These are phyloP conservation scores for Senecio squalidus DNA, from an alignment of 140 eudicot genomes.

Conservation along the genomic window DNA sequence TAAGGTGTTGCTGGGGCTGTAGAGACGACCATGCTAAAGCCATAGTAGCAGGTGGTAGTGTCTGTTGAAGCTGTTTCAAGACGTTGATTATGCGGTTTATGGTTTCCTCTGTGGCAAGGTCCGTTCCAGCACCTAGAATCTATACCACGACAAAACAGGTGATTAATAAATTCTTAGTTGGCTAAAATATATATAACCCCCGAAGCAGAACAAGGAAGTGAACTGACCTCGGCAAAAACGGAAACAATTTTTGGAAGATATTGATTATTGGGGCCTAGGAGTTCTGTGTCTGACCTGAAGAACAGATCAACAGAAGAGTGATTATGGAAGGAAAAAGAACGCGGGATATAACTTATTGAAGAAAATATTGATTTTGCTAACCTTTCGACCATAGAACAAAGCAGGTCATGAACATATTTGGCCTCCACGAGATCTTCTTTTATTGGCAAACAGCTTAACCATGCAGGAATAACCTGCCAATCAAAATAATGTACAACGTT, in stretches of 20 bases:
- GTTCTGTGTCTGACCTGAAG: slow-evolving; percentile 78
- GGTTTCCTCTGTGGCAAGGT: slow-evolving; percentile 90
- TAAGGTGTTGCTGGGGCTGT: slow-evolving; percentile 96
- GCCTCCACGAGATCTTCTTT: slow-evolving; percentile 94
- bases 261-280: slow-evolving; percentile 89
- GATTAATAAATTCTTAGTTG: background rate
- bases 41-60: slow-evolving; percentile 74
- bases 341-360: background rate
- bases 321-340: background rate
- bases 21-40: slow-evolving; percentile 86
- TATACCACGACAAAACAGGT: slow-evolving; percentile 13
- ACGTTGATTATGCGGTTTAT: slow-evolving; percentile 72
- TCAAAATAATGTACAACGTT: background rate
- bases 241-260: slow-evolving; percentile 81
- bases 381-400: slow-evolving; percentile 99
- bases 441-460: slow-evolving; percentile 92
- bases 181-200: no score
- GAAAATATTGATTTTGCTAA: slow-evolving; percentile 7
- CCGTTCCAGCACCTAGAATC: slow-evolving; percentile 96
- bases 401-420: slow-evolving; percentile 95
- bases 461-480: slow-evolving; percentile 81
- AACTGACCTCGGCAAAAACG: slow-evolving; percentile 95
- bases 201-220: background rate
- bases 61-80: slow-evolving; percentile 86
- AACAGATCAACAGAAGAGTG: background rate